Evolutionary conservation across 1,284 basidiomycete genomes (phyloP).

Genomic region (Porogramme epimiltina): DNA sequence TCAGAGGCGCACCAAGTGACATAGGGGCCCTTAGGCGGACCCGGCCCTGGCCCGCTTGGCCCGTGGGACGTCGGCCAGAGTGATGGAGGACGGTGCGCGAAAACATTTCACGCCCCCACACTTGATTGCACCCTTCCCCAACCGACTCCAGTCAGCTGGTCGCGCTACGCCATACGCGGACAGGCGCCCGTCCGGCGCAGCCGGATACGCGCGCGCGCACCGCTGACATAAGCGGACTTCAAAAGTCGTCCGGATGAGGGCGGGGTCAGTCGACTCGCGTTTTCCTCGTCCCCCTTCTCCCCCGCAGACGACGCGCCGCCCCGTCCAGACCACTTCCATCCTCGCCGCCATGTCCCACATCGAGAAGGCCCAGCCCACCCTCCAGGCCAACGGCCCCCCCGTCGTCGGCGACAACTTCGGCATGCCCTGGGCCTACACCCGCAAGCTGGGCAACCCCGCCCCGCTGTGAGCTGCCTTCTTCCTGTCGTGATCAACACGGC

Average conservation of each 20-base stretch:
- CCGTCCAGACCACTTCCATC: constrained; percentile 7
- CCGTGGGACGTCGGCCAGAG: background rate
- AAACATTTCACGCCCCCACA: constrained; percentile 2
- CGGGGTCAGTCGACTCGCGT: constrained; percentile 9
- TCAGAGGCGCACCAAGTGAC: background rate
- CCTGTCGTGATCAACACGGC: background rate
- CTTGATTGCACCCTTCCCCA: constrained; percentile 11
- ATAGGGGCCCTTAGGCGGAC: too few species aligned
- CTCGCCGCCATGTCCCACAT: constrained; percentile 20
- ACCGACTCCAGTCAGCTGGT: constrained; percentile 15
- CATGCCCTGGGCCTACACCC: constrained; percentile 15
- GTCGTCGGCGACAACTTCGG: constrained; percentile 4
- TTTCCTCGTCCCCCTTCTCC: constrained; percentile 10
- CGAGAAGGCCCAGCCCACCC: constrained; percentile 25
- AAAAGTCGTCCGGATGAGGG: constrained; percentile 10
- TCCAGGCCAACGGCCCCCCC: constrained; percentile 19
- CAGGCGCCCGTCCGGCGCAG: background rate
- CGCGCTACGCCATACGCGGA: constrained; percentile 16
- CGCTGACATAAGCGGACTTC: constrained; percentile 22
- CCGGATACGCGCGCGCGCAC: background rate
- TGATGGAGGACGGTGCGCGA: constrained; percentile 5
- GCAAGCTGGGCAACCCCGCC: constrained; percentile 30
- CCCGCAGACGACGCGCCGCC: constrained; percentile 2
- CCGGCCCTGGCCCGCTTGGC: constrained; percentile 2
- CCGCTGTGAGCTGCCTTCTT: constrained; percentile 30